Conservation (phyloP, 2,329 filamentous ascomycete genomes). For the Anthostomella pinea region DNA sequence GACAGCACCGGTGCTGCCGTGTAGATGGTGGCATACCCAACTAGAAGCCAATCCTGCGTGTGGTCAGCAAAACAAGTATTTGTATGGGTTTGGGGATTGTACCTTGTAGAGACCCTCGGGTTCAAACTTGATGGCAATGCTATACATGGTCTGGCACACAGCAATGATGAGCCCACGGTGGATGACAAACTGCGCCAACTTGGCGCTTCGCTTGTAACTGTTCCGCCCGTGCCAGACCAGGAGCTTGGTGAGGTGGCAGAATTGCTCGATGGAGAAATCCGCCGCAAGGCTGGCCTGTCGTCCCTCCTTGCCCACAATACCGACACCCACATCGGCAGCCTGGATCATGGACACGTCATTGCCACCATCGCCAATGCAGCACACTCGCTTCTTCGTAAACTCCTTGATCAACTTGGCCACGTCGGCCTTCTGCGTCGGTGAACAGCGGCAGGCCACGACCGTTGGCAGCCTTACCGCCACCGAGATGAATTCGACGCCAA, state of each 20-base stretch:
- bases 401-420: constrained; percentile 86
- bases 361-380: constrained; percentile 95
- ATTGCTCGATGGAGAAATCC: constrained; percentile 95
- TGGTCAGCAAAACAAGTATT: too few species aligned
- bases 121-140: constrained; percentile 87
- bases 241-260: constrained; percentile 90
- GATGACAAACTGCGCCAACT: constrained; percentile 96
- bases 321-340: constrained; percentile 94
- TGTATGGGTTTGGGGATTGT: constrained; percentile 16
- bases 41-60: constrained; percentile 80
- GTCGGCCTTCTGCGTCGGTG: constrained; percentile 94
- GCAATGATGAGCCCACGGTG: constrained; percentile 93
- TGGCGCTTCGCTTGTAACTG: constrained; percentile 92
- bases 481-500: constrained; percentile 81
- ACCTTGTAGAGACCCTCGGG: constrained; percentile 88
- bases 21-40: constrained; percentile 95
- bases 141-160: constrained; percentile 97
- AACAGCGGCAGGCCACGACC: constrained; percentile 94
- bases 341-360: constrained; percentile 99
- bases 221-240: constrained; percentile 99
- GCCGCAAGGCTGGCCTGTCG: constrained; percentile 91
- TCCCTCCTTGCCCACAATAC: constrained; percentile 97
- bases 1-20: constrained; percentile 92
- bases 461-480: constrained; percentile 84
- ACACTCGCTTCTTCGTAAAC: constrained; percentile 90